A percentile compares a stretch with the other conserved stretches of the same genome.
Conservation (phyloP, 2,329 filamentous ascomycete genomes). For the Lasiodiplodia gonubiensis region DNA sequence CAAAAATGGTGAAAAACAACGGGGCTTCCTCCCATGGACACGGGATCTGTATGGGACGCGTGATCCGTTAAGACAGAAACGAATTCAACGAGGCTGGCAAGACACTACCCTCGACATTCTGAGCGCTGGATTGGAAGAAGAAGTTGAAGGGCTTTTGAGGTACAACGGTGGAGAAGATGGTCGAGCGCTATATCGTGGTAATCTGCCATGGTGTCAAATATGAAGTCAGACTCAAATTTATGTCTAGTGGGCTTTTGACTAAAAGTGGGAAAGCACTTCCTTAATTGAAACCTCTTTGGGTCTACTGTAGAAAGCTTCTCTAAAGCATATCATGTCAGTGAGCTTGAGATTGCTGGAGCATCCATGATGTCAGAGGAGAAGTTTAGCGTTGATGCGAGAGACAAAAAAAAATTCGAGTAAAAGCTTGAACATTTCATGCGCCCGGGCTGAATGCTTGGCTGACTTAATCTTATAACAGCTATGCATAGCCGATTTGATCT, state of each 20-base stretch:
- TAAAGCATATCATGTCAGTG: neutral
- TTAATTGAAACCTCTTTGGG: neutral
- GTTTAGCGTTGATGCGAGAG: neutral
- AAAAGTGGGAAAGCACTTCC: neutral
- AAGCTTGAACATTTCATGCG: neutral
- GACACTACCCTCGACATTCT: slow-evolving; percentile 32
- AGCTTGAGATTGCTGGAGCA: neutral
- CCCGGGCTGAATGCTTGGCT: neutral
- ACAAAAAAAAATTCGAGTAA: neutral
- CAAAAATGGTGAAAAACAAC: slow-evolving; percentile 43
- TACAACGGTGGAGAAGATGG: slow-evolving; percentile 32
- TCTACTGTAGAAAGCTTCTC: neutral
- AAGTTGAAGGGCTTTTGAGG: slow-evolving; percentile 37
- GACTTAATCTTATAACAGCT: neutral
- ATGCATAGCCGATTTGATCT: too few relatives aligned
- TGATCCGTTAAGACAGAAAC: slow-evolving; percentile 45
- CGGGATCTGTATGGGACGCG: slow-evolving; percentile 49
- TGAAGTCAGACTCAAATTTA: neutral
- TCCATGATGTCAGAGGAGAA: neutral
- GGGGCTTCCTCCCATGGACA: slow-evolving; percentile 47
- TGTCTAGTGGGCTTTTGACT: neutral
- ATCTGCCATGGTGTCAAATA: slow-evolving; percentile 37
- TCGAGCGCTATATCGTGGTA: neutral
- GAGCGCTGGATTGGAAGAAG: slow-evolving; percentile 37
- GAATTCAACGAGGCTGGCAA: slow-evolving; percentile 49